Evolutionary conservation across 1,284 basidiomycete genomes (phyloP).

Genomic region (Ganoderma sp.): DNA sequence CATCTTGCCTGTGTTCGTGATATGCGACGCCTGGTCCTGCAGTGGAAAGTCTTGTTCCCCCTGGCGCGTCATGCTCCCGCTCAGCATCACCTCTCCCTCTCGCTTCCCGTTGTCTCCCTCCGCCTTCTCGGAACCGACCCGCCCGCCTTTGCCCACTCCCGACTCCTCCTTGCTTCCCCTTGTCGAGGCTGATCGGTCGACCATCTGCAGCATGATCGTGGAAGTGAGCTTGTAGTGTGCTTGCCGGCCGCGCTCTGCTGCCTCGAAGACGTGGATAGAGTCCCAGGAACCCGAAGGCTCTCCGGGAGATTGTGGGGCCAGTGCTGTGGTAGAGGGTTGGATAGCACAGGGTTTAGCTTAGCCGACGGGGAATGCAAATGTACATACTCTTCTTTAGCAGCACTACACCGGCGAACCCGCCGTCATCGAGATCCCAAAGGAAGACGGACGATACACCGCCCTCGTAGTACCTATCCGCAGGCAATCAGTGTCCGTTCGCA

Average conservation of each 20-base stretch:
- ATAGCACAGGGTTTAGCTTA: neutral
- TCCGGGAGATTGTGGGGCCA: slow-evolving; percentile 57
- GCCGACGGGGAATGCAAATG: neutral
- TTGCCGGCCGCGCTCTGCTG: slow-evolving; percentile 85
- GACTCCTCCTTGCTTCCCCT: slow-evolving; percentile 43
- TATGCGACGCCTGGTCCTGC: slow-evolving; percentile 80
- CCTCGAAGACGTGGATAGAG: slow-evolving; percentile 98
- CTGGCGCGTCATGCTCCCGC: slow-evolving; percentile 98
- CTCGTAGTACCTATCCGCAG: slow-evolving; percentile 82
- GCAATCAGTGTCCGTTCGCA: neutral
- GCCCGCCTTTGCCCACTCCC: slow-evolving; percentile 45
- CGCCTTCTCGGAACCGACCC: slow-evolving; percentile 39
- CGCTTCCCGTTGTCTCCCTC: slow-evolving; percentile 53
- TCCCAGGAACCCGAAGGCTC: slow-evolving; percentile 92
- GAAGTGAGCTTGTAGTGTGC: slow-evolving; percentile 98
- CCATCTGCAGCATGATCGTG: slow-evolving; percentile 96
- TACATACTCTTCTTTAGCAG: slow-evolving; percentile 92
- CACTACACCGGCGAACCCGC: slow-evolving; percentile 96
- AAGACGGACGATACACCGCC: slow-evolving; percentile 98
- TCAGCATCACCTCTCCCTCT: slow-evolving; percentile 82
- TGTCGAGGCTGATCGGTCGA: slow-evolving; percentile 55
- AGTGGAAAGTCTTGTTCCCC: slow-evolving; percentile 87
- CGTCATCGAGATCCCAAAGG: slow-evolving; percentile 97
- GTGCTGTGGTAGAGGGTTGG: slow-evolving; percentile 48
- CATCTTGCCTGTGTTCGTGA: slow-evolving; percentile 91